Base-by-base conservation (phyloP, 805 yeast genomes). In the Saccharomycopsis sp. region DNA sequence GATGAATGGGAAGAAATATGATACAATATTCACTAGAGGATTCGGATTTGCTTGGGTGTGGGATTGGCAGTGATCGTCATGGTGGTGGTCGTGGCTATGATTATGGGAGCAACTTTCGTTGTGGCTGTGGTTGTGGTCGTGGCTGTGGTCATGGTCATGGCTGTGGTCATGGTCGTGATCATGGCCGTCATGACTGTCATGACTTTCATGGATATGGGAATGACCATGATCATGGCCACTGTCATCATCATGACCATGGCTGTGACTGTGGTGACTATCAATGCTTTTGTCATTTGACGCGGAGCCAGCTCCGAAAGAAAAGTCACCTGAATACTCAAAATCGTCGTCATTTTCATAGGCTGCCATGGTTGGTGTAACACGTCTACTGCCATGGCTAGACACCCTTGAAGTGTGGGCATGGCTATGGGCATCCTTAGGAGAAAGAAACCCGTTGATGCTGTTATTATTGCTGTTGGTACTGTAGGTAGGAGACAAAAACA, bases 61-160 rank as follows among this genome's bases (percentile, higher is more conserved):
- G 12, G 42, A 23, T 22, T 52, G 20, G 5, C 38, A 23, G 41
- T 55, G 47, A 12, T 53, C 41, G 42, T 22, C 3, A 24, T 51
- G 25, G 20, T 14, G 41, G 35, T 55, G 51, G 12, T 34, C 53
- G n/a, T 41, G 47, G 2, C 25, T 12, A 15, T 50, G 19, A 34
- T 55, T 24, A 35, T 24, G 35, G 38, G 7, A 20, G 20, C 25
- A 15, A 29, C 35, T 22, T 19, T 52, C 54, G 20, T 51, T 25
- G 24, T 34, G 55, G 55, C 25, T 69, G 66, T 55, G 61, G 64
- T 22, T 72, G 71, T 52, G 63, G 25, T 41, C 54, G 44, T 49
- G 62, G 12, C 25, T 62, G 52, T 47, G 66, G 65, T 52, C 58
- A 53, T 19, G 66, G 58, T 50, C 35, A 58, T 3, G 65, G 20